Percentiles rank a stretch among this genome's conserved stretches.
Conservation (phyloP, 2,329 filamentous ascomycete species). For the Pseudogymnoascus sp. region DNA sequence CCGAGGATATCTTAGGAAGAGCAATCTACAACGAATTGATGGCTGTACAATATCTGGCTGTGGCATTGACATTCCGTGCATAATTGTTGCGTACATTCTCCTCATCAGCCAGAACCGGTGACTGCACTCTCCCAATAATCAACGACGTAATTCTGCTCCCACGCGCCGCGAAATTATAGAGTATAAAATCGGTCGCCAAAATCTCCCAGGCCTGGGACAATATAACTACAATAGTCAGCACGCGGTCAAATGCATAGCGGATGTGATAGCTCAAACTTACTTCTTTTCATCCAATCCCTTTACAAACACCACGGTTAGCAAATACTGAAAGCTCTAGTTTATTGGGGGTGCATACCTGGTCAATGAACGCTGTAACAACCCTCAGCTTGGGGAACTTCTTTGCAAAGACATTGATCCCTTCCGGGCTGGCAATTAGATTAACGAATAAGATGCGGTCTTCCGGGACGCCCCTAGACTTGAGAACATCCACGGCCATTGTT, state of each 20-base stretch:
- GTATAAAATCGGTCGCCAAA: slow-evolving; percentile 97
- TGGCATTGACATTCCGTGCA: neutral
- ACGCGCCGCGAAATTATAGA: slow-evolving; percentile 45
- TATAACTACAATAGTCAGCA: slow-evolving; percentile 58
- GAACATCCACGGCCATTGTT: slow-evolving; percentile 91
- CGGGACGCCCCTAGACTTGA: slow-evolving; percentile 82
- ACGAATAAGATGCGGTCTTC: slow-evolving; percentile 94
- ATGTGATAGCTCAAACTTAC: slow-evolving; percentile 44
- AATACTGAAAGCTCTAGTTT: neutral
- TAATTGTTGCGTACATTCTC: neutral
- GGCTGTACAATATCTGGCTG: neutral
- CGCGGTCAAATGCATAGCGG: neutral
- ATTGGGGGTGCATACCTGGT: slow-evolving; percentile 46
- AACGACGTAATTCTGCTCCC: neutral
- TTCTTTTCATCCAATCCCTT: slow-evolving; percentile 93
- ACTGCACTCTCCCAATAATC: neutral
- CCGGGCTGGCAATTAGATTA: slow-evolving; percentile 94
- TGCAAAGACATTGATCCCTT: slow-evolving; percentile 84
- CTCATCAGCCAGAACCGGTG: neutral
- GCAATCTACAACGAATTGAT: slow-evolving; percentile 7
- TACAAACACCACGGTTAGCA: neutral
- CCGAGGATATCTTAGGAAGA: neutral
- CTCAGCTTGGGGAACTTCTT: slow-evolving; percentile 80
- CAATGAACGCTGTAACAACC: slow-evolving; percentile 92
- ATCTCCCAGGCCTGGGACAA: slow-evolving; percentile 86